Percentiles rank a stretch among this genome's conserved stretches.
These are phyloP conservation scores for Fraxinus greggii DNA, from an alignment of 305 asterid genomes.

Conservation along the genomic window DNA sequence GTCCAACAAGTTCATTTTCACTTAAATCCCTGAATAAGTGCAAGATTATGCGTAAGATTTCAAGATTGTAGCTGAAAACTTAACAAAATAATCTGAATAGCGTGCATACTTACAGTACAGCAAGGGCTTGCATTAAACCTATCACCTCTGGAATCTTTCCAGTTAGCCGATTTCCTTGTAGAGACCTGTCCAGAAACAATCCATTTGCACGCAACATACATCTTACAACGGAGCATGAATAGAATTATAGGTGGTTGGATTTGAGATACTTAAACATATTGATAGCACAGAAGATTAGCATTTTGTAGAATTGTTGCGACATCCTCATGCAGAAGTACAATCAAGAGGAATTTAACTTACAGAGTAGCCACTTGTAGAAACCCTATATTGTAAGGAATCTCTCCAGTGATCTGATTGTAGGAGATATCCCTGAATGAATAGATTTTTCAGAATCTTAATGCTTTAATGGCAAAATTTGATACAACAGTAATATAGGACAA, in stretches of 20 bases:
- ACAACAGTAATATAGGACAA: not conserved
- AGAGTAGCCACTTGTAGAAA: conserved; percentile 95
- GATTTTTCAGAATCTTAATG: not conserved
- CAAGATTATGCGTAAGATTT: not conserved
- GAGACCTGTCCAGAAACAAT: conserved; percentile 51
- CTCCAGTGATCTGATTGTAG: conserved; percentile 85
- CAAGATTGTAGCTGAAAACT: not conserved
- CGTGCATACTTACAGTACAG: conserved; percentile 77
- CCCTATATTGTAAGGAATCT: conserved; percentile 96
- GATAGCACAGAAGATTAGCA: not conserved
- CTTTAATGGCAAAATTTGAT: not conserved
- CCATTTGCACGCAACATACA: conserved; percentile 3
- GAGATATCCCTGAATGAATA: conserved; percentile 73
- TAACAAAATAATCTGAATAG: not conserved
- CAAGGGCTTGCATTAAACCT: conserved; percentile 99
- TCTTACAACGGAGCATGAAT: not conserved
- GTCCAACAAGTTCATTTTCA: conserved; percentile 85
- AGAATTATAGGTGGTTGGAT: not conserved
- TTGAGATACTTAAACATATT: not conserved
- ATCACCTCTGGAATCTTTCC: conserved; percentile 94
- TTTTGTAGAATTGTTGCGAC: not conserved
- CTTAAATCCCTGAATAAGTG: conserved; percentile 78
- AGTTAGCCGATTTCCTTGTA: conserved; percentile 86
- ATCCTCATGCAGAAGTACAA: not conserved
- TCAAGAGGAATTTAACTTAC: conserved; percentile 46